Base-by-base conservation (phyloP, 768 basidiomycete genomes). In the Trametes punicea region DNA sequence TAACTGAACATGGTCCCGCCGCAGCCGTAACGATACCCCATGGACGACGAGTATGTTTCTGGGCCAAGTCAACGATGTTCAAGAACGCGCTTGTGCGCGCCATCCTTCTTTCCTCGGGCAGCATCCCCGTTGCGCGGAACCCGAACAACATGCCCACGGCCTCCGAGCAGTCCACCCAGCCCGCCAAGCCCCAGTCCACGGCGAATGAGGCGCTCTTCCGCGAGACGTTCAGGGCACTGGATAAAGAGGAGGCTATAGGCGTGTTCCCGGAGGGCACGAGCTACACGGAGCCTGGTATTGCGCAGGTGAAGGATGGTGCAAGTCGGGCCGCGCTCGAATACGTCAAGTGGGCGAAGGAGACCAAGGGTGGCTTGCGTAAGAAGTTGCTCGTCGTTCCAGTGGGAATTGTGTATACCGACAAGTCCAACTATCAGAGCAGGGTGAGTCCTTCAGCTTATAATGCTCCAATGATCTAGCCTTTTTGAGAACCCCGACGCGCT, bases 271-370 rank as follows among this genome's bases (percentile, higher is more conserved):
- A 96, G 70, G 93, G 93, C 39, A 90, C 89, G 23, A 89, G 87
- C 67, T 95, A 97, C 71, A 96, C 94, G 2, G 91, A 93, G 67
- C 93, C 95, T 5, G 80, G 83, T 53, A 91, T 98, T 62, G 86
- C 92, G 79, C 88, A 93, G 61, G 81, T 92, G 62, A 91, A 91
- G 66, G 94, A 98, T 62, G 96, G 96, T 18, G 89, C 91, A 39
- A 84, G 93, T 13, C 95, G 93, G 91, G 87, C 91, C 38, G 90
- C 93, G 11, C 75, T 98, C 63, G 97, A 98, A 72, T 98, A 94
- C 69, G 77, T 84, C 11, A 85, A 87, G 63, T 93, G 91, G 83
- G 70, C 40, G 47, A 55, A 41, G 74, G 73, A 0, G 64, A 68
- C 39, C 69, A 77, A 60, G 77, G 80, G 29, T 77, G 88, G 9